Conservation (phyloP, 2,329 filamentous ascomycete genomes). For the Alternaria arbusti region DNA sequence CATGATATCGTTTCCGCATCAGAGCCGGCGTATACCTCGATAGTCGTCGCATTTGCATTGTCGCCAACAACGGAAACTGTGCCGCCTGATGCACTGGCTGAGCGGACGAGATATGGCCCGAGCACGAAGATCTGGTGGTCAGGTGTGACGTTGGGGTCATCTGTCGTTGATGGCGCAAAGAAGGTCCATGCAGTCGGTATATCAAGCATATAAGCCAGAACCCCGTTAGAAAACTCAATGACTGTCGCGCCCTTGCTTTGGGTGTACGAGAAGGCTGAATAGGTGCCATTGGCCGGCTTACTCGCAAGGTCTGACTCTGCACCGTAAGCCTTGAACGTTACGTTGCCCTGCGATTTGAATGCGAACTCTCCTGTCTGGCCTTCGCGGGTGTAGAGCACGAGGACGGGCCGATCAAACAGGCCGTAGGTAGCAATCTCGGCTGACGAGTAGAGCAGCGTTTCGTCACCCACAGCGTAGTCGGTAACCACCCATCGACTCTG, state of each 20-base stretch:
- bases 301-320: slow-evolving; percentile 44
- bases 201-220: slow-evolving; percentile 61
- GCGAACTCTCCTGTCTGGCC: slow-evolving; percentile 60
- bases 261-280: slow-evolving; percentile 52
- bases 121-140: slow-evolving; percentile 52
- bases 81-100: slow-evolving; percentile 48
- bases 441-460: slow-evolving; percentile 59
- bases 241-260: slow-evolving; percentile 56
- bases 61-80: slow-evolving; percentile 58
- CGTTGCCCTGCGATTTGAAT: slow-evolving; percentile 50
- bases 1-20: slow-evolving; percentile 40
- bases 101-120: slow-evolving; percentile 45
- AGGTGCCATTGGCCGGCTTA: slow-evolving; percentile 21
- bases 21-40: slow-evolving; percentile 50
- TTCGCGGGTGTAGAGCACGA: slow-evolving; percentile 58
- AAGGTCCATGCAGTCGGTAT: slow-evolving; percentile 62
- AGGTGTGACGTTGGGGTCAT: slow-evolving; percentile 53
- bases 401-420: slow-evolving; percentile 54
- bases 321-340: slow-evolving; percentile 53
- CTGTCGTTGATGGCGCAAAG: slow-evolving; percentile 59
- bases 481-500: slow-evolving; percentile 63
- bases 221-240: slow-evolving; percentile 58
- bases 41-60: slow-evolving; percentile 48
- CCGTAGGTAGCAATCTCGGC: slow-evolving; percentile 60
- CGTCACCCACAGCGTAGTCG: slow-evolving; percentile 58